Percentiles rank a stretch among this genome's conserved stretches.
These are phyloP conservation scores for Pterocarpus santalinus DNA, from an alignment of 306 rosid species.

Conservation along the genomic window DNA sequence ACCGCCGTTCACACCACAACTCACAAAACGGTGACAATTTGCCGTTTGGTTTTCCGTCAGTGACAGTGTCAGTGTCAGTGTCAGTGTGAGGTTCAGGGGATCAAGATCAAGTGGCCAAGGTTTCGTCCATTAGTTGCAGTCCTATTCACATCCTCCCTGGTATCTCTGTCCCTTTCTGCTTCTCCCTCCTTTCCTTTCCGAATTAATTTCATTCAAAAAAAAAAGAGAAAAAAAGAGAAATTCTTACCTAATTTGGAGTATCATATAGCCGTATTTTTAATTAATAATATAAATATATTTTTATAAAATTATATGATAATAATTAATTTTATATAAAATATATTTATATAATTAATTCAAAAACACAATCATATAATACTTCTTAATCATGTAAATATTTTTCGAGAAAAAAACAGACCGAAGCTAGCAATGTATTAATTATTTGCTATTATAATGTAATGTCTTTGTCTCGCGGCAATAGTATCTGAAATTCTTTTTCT, in stretches of 20 bases:
- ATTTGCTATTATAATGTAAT: too few species aligned
- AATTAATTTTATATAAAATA: too few species aligned
- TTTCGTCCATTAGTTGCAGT: background rate
- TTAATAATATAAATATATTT: too few species aligned
- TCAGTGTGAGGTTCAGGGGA: background rate
- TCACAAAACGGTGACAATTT: slow-evolving; percentile 4
- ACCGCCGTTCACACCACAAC: background rate
- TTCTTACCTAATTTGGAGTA: too few species aligned
- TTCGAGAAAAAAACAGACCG: too few species aligned
- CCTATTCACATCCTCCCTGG: background rate
- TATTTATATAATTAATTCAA: too few species aligned
- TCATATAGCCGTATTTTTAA: too few species aligned
- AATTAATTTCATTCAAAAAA: background rate
- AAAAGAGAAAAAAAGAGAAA: too few species aligned
- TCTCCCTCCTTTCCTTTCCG: background rate
- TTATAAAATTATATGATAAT: too few species aligned
- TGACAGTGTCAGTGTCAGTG: background rate
- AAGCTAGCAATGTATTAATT: too few species aligned
- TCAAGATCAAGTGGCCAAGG: background rate
- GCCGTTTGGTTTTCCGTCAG: slow-evolving; percentile 28
- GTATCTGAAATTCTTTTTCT: background rate
- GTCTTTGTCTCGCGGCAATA: background rate
- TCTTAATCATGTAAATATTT: too few species aligned
- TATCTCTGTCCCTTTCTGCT: background rate
- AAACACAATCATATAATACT: too few species aligned